These are phyloP conservation scores for Fusarium begoniae DNA, from an alignment of 2,329 filamentous ascomycete genomes.

Conservation along the genomic window DNA sequence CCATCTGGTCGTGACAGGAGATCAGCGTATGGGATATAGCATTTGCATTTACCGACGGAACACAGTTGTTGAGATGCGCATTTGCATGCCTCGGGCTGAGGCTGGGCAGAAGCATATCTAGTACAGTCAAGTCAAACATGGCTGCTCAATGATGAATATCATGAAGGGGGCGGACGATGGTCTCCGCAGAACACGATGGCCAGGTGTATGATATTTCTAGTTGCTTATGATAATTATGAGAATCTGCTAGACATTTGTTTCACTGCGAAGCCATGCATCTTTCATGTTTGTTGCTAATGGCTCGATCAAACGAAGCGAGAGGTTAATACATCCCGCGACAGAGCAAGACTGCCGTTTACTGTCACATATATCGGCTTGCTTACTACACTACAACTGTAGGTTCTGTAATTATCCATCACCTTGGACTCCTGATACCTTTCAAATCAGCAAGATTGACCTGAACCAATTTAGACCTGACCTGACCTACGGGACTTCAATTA, in stretches of 20 bases:
- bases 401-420: not conserved
- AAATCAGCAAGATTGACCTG: not conserved
- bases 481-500: not conserved
- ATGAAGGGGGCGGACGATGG: not conserved
- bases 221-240: constrained; percentile 2
- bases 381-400: not conserved
- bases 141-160: constrained; percentile 1
- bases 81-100: constrained; percentile 2
- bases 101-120: constrained; percentile 13
- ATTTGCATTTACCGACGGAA: constrained; percentile 25
- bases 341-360: not conserved
- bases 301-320: not conserved
- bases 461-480: not conserved
- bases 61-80: not conserved
- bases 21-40: constrained; percentile 15
- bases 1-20: constrained; percentile 10
- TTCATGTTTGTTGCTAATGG: not conserved
- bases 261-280: not conserved
- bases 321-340: not conserved
- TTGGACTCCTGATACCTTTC: not conserved
- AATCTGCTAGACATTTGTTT: not conserved
- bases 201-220: not conserved
- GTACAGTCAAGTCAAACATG: not conserved
- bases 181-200: not conserved
- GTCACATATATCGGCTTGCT: not conserved